Evolutionary conservation across 768 basidiomycete species (phyloP).

Genomic region (Mycena polygramma): DNA sequence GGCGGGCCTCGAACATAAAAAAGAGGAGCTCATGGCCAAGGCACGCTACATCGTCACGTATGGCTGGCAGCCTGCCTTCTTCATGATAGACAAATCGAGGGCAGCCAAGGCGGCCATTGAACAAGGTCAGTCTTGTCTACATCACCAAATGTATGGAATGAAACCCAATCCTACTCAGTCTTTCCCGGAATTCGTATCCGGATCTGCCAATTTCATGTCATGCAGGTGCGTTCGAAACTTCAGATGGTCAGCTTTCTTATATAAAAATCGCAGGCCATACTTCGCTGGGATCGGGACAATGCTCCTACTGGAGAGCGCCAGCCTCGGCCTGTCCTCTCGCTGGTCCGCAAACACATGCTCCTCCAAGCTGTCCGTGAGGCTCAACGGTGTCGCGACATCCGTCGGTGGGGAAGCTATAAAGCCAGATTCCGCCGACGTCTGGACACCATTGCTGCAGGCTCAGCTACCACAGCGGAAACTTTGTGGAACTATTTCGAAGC

Average conservation of each 20-base stretch:
- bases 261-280: slow-evolving; percentile 36
- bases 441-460: not conserved
- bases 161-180: not conserved
- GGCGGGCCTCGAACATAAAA: not conserved
- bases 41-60: slow-evolving; percentile 1
- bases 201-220: slow-evolving; percentile 39
- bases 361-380: slow-evolving; percentile 24
- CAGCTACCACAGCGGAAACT: not conserved
- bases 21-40: not conserved
- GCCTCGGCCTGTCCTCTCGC: not conserved
- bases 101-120: slow-evolving; percentile 9
- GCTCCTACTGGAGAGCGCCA: not conserved
- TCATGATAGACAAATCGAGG: slow-evolving; percentile 37
- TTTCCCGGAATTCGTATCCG: slow-evolving; percentile 27
- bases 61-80: slow-evolving; percentile 28
- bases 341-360: slow-evolving; percentile 11
- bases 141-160: no score
- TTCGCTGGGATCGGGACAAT: slow-evolving; percentile 32
- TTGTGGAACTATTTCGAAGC: slow-evolving; percentile 28
- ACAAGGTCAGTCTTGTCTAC: not conserved
- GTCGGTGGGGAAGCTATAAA: not conserved
- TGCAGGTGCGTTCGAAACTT: slow-evolving; percentile 33
- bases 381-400: slow-evolving; percentile 28
- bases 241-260: no score
- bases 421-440: slow-evolving; percentile 5